phyloP scores from a whole-genome alignment of 176 grass and related monocot genomes.

The Avena sativa region DNA sequence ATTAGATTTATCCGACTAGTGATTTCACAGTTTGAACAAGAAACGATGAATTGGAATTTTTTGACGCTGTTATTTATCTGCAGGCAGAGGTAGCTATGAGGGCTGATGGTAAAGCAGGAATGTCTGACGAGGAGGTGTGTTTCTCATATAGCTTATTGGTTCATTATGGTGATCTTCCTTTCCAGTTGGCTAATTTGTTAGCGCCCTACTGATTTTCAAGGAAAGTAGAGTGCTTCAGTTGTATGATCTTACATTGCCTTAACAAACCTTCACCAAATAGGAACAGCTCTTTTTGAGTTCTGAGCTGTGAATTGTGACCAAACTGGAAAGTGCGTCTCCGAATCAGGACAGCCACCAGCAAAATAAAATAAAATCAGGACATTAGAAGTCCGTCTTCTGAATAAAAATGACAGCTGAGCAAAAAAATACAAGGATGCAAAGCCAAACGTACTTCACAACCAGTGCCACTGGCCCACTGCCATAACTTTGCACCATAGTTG shows the following conservation, averaged over 20 bases:
- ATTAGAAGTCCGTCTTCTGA: neutral
- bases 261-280: conserved; percentile 19
- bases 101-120: conserved; percentile 93
- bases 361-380: neutral
- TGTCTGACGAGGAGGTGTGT: conserved; percentile 89
- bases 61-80: conserved; percentile 44
- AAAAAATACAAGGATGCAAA: conserved; percentile 12
- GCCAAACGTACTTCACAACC: neutral
- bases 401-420: neutral
- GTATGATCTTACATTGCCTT: neutral
- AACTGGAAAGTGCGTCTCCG: neutral
- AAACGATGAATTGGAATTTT: conserved; percentile 28
- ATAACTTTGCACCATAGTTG: neutral
- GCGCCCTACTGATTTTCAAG: conserved; percentile 16
- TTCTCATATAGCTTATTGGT: conserved; percentile 19
- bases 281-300: conserved; percentile 16
- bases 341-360: neutral
- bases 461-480: neutral
- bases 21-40: neutral
- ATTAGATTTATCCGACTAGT: conserved; percentile 35
- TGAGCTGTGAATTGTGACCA: neutral
- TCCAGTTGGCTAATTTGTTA: conserved; percentile 15
- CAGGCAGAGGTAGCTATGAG: conserved; percentile 97
- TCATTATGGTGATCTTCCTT: neutral
- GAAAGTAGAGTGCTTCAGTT: conserved; percentile 22